These are phyloP conservation scores for Aspergillus haitiensis DNA, from an alignment of 495 filamentous ascomycete species.

Conservation along the genomic window DNA sequence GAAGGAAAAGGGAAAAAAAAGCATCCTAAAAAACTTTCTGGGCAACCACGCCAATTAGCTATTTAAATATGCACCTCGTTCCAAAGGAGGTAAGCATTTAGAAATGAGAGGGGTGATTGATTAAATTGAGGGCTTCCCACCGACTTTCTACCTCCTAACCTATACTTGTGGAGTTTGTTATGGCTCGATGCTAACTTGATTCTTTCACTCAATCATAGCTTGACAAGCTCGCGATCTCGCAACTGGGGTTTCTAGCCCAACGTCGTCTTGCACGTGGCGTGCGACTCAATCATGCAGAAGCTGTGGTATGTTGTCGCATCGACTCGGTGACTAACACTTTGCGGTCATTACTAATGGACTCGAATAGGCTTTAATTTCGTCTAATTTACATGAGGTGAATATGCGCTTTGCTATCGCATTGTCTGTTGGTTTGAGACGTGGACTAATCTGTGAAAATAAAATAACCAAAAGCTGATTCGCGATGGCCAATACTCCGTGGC, in stretches of 20 bases:
- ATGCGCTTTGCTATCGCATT: slow-evolving; percentile 3
- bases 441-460: neutral
- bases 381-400: slow-evolving; percentile 80
- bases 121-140: neutral
- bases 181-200: neutral
- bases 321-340: neutral
- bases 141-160: neutral
- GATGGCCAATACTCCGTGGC: slow-evolving; percentile 93
- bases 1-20: neutral
- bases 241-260: slow-evolving; percentile 86
- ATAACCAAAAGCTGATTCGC: slow-evolving; percentile 68
- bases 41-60: slow-evolving; percentile 1
- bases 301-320: slow-evolving; percentile 59
- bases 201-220: slow-evolving; percentile 53
- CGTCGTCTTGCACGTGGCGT: slow-evolving; percentile 84
- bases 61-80: slow-evolving; percentile 71
- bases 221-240: slow-evolving; percentile 94
- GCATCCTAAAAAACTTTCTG: neutral
- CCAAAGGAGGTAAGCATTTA: slow-evolving; percentile 71
- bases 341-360: slow-evolving; percentile 7
- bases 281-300: slow-evolving; percentile 87
- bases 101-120: neutral
- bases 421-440: slow-evolving; percentile 8
- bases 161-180: neutral
- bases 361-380: slow-evolving; percentile 79